phyloP scores from a whole-genome alignment of 202 grass and related monocot genomes.

The Saccharum hybrid region DNA sequence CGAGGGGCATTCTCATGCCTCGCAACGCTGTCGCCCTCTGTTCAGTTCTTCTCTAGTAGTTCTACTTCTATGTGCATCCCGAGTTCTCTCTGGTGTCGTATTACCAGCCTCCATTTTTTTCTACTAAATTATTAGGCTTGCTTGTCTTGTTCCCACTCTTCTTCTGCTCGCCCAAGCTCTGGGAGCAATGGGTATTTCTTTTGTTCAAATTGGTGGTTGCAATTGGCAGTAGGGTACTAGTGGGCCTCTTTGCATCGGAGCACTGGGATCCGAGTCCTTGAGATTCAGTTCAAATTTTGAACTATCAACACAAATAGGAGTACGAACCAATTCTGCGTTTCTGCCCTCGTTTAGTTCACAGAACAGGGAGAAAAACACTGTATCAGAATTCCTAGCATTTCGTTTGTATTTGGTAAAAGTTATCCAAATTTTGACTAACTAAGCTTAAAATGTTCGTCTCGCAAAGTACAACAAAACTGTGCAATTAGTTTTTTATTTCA shows the following conservation, averaged over 20 bases:
- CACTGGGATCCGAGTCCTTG: slow-evolving; percentile 8
- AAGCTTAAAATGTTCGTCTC: too few species aligned
- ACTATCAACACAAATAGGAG: not conserved
- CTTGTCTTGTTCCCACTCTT: slow-evolving; percentile 37
- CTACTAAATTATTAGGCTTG: not conserved
- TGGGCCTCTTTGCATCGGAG: not conserved
- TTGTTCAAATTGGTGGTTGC: slow-evolving; percentile 20
- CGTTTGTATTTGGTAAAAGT: too few species aligned
- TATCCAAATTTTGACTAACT: too few species aligned
- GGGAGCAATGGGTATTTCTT: not conserved
- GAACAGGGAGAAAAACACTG: too few species aligned
- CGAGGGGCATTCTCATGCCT: not conserved
- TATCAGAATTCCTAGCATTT: too few species aligned
- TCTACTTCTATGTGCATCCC: not conserved
- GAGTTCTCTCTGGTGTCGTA: not conserved
- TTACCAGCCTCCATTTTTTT: slow-evolving; percentile 8
- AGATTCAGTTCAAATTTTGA: slow-evolving; percentile 7
- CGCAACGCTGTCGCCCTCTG: not conserved
- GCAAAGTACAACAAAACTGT: too few species aligned
- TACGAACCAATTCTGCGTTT: too few species aligned
- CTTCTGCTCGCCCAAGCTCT: not conserved
- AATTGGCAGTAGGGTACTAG: not conserved
- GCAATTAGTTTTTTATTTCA: too few species aligned
- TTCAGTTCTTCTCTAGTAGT: not conserved
- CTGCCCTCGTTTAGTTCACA: too few species aligned